Conservation (phyloP, 495 filamentous ascomycete genomes). For the Xylaria intraflava region DNA sequence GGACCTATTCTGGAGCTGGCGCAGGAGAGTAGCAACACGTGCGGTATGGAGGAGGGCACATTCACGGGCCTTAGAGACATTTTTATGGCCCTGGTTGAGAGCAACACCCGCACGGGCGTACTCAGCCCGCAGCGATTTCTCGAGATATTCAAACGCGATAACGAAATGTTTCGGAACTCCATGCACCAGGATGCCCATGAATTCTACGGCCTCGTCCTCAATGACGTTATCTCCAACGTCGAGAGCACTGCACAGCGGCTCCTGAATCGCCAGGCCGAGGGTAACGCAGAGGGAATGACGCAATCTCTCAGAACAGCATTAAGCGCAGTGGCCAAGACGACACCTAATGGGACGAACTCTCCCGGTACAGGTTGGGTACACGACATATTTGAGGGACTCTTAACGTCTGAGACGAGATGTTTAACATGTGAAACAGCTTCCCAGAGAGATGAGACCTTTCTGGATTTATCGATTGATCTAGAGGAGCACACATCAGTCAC, state of each 20-base stretch:
- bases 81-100: conserved; percentile 83
- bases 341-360: conserved; percentile 33
- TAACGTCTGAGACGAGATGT: conserved; percentile 95
- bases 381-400: conserved; percentile 88
- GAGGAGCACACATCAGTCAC: conserved; percentile 96
- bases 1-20: conserved; percentile 79
- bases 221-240: conserved; percentile 90
- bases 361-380: conserved; percentile 84
- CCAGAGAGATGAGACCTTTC: conserved; percentile 87
- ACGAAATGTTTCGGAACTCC: conserved; percentile 93
- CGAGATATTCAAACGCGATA: conserved; percentile 85
- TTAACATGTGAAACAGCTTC: conserved; percentile 94
- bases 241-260: conserved; percentile 67
- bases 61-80: conserved; percentile 95
- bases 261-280: conserved; percentile 41
- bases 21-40: conserved; percentile 68
- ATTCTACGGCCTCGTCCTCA: conserved; percentile 90
- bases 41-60: conserved; percentile 90
- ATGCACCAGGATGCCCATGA: conserved; percentile 99
- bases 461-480: conserved; percentile 93
- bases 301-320: conserved; percentile 40
- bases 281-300: conserved; percentile 25
- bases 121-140: conserved; percentile 90
- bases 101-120: conserved; percentile 76
- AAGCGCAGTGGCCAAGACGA: conserved; percentile 33